Base-by-base conservation (phyloP, 495 filamentous ascomycete genomes). In the Echria macrotheca region DNA sequence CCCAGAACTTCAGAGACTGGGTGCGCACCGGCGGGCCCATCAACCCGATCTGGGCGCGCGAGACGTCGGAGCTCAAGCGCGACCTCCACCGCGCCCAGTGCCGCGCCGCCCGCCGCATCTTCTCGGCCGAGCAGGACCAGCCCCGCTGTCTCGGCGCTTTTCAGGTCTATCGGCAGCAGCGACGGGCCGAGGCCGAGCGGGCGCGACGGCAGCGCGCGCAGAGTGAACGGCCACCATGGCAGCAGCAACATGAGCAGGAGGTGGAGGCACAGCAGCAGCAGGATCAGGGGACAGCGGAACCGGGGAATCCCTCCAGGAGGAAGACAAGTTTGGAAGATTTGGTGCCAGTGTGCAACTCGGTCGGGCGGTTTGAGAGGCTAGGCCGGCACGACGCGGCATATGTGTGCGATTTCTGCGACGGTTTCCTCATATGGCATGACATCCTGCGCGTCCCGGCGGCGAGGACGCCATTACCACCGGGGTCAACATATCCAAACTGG, bases 351-450 rank as follows among this genome's bases (percentile, higher is more conserved):
- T 74, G 71, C 53, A 69, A 70, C 19, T 50, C 55, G 4, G 57
- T 71, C 5, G 71, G 71, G 5, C 49, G 56, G 10, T 74, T 76
- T 43, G 63, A 72, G 58, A 60, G 68, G 5, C 57, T 72, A 18
- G 63, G 57, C 19, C 58, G 63, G n/a, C 52, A 40, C n/a, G 69
- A 74, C 48, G 67, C 69, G 14, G 71, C 72, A 1, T 76, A 74
- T 45, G 64, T 74, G 0, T 76, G 72, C 54, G 67, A 76, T 54
- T 76, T 69, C 49, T 76, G 72, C 63, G 69, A 73, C 54, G 72
- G 72, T 6, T 69, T 65, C 32, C 50, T 76, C 10, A 60, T 76
- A 18, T 76, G 72, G 72, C 60, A 68, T 23, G 67, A 76, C 50
- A 52, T 75, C 43, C 57, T 55, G 36, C 55, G 52, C 3, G 67